Evolutionary conservation across 371 early-diverging fungal genomes (phyloP).

Genomic region (Rhizopus arrhizus): DNA sequence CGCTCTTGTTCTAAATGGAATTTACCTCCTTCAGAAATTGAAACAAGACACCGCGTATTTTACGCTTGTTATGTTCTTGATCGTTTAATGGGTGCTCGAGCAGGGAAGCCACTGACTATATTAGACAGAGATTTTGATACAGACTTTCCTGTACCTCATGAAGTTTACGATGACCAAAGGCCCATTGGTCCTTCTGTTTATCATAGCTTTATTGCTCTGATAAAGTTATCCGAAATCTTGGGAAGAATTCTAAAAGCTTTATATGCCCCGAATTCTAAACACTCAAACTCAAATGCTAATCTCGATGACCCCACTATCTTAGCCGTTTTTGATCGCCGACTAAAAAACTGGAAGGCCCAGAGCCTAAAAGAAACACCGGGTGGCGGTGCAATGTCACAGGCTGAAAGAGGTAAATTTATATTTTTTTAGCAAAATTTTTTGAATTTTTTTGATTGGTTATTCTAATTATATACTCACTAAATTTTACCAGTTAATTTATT

Average conservation of each 20-base stretch:
- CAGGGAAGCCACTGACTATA: conserved; percentile 55
- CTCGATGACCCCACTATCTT: conserved; percentile 50
- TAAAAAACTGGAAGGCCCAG: conserved; percentile 40
- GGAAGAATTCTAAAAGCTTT: conserved; percentile 49
- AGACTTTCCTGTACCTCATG: conserved; percentile 42
- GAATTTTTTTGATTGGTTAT: conserved; percentile 8
- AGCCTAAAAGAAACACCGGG: conserved; percentile 30
- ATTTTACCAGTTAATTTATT: conserved; percentile 39
- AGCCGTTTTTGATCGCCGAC: conserved; percentile 46
- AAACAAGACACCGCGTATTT: conserved; percentile 66
- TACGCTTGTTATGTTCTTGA: conserved; percentile 66
- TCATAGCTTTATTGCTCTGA: conserved; percentile 39
- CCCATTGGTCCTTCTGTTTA: conserved; percentile 29
- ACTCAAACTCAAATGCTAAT: conserved; percentile 43
- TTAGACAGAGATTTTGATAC: conserved; percentile 56
- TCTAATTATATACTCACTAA: neutral
- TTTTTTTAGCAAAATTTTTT: conserved; percentile 8
- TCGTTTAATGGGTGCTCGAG: conserved; percentile 54
- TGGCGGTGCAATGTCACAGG: conserved; percentile 21
- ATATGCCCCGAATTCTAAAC: conserved; percentile 51
- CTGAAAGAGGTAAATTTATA: conserved; percentile 42
- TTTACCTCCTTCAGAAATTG: conserved; percentile 56
- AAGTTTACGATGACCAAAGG: conserved; percentile 29
- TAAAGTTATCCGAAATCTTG: conserved; percentile 50
- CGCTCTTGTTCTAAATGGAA: conserved; percentile 59